Evolutionary conservation across 2,329 filamentous ascomycete genomes (phyloP).

Genomic region (Fusarium concolor): DNA sequence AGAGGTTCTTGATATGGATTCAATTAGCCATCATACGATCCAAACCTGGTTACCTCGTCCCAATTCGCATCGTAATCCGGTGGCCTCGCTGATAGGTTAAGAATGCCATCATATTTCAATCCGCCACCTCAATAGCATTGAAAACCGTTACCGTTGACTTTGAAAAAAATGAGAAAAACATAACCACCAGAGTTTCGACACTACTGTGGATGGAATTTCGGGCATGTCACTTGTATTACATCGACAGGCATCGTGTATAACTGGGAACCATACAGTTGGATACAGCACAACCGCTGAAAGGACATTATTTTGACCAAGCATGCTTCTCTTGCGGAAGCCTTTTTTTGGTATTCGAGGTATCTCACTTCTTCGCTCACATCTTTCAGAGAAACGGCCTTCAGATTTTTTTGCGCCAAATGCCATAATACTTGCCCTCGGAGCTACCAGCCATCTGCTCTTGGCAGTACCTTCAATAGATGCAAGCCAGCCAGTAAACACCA

Average conservation of each 20-base stretch:
- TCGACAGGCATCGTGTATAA: too few relatives aligned
- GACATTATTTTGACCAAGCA: conserved; percentile 42
- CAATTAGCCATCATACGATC: conserved; percentile 27
- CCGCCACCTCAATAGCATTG: background rate
- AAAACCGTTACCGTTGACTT: background rate
- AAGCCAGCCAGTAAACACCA: conserved; percentile 73
- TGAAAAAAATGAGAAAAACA: background rate
- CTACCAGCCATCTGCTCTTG: conserved; percentile 61
- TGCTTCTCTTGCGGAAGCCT: conserved; percentile 38
- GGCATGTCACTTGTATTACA: background rate
- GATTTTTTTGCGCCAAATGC: conserved; percentile 61
- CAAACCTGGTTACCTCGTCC: conserved; percentile 5
- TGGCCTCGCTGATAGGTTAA: conserved; percentile 9
- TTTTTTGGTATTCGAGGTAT: conserved; percentile 44
- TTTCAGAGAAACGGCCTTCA: conserved; percentile 46
- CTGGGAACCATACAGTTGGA: background rate
- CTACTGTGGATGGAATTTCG: background rate
- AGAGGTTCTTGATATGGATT: background rate
- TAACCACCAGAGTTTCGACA: background rate
- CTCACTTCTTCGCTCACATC: conserved; percentile 45
- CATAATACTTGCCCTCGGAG: conserved; percentile 62
- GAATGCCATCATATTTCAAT: background rate
- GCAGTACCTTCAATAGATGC: conserved; percentile 68
- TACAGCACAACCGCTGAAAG: conserved; percentile 20
- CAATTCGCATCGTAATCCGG: conserved; percentile 2